Evolutionary conservation across 2,329 filamentous ascomycete species (phyloP).

Genomic region (Teratosphaeriaceae sp.): DNA sequence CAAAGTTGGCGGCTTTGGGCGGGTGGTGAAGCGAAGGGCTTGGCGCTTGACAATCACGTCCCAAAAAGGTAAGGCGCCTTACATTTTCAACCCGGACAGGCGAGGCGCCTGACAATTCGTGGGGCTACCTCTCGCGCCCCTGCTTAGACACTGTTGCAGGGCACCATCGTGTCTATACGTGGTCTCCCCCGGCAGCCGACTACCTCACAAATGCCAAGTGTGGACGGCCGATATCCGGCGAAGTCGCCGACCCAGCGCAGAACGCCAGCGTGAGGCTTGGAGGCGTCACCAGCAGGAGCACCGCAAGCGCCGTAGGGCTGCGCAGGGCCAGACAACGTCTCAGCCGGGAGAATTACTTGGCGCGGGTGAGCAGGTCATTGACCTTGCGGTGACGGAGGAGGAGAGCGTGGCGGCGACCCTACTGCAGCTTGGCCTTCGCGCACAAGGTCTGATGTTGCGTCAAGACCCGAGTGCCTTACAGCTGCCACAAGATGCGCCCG

Average conservation of each 20-base stretch:
- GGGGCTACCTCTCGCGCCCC: background rate
- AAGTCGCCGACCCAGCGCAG: background rate
- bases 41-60: background rate
- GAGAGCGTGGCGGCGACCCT: background rate
- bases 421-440: background rate
- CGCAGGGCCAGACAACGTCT: background rate
- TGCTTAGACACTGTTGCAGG: background rate
- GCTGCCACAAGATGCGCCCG: background rate
- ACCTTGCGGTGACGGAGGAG: background rate
- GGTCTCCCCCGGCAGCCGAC: background rate
- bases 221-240: background rate
- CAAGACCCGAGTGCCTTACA: background rate
- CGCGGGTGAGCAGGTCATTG: constrained; percentile 1
- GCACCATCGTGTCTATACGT: background rate
- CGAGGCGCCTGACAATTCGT: background rate
- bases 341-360: constrained; percentile 1
- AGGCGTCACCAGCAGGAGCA: background rate
- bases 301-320: background rate
- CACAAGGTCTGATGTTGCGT: background rate
- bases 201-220: constrained; percentile 1
- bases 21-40: background rate
- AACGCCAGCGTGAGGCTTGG: background rate
- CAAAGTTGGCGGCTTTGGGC: background rate
- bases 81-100: constrained; percentile 1
- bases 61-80: background rate